A percentile compares a stretch with the other conserved stretches of the same genome.
phyloP scores from a whole-genome alignment of 257 asterid genomes.

The Gynochthodes officinalis region DNA sequence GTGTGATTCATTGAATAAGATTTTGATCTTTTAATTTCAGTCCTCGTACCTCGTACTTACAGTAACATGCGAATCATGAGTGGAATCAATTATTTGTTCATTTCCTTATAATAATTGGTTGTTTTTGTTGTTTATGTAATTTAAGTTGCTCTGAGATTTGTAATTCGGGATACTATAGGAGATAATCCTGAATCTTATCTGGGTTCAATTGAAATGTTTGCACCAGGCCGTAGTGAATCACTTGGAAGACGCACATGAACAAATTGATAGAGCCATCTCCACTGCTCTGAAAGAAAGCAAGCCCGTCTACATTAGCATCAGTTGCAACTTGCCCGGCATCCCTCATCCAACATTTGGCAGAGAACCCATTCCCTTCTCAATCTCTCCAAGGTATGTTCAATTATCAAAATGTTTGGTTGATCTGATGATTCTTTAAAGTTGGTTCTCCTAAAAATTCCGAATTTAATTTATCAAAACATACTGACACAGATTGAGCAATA shows the following conservation, averaged over 20 bases:
- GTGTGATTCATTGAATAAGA: background rate
- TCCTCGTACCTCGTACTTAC: no score
- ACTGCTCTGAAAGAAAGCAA: constrained; percentile 82
- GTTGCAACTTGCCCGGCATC: constrained; percentile 76
- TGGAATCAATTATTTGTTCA: no score
- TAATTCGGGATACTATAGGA: no score
- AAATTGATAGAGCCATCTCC: constrained; percentile 75
- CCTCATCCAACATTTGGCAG: constrained; percentile 73
- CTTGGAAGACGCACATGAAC: constrained; percentile 88
- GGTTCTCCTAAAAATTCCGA: background rate
- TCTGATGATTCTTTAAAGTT: background rate
- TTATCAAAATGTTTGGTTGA: background rate
- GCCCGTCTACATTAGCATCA: constrained; percentile 74
- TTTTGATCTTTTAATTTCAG: no score
- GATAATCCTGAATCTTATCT: no score
- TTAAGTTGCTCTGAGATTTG: no score
- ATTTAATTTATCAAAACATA: background rate
- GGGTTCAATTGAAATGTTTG: no score
- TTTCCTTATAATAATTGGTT: no score
- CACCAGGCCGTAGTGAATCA: constrained; percentile 64
- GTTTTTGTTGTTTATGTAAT: no score
- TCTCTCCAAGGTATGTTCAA: constrained; percentile 51
- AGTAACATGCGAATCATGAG: no score
- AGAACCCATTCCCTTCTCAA: constrained; percentile 71
- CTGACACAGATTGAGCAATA: constrained; percentile 58